Conservation (phyloP, 768 basidiomycete species). For the Pleurotus platypus region DNA sequence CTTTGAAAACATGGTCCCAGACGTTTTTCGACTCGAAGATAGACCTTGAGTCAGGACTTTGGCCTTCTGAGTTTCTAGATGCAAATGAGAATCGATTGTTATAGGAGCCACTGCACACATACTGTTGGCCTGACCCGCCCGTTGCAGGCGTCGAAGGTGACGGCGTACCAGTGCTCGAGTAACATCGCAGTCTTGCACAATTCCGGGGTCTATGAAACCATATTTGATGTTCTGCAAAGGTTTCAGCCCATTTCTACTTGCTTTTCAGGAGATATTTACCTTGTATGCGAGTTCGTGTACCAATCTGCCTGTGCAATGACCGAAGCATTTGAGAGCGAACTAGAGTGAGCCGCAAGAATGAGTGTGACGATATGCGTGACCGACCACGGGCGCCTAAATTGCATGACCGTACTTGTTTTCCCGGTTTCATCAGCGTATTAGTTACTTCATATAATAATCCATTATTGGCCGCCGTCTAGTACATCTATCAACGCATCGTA, state of each 20-base stretch:
- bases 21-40: conserved; percentile 31
- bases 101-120: not conserved
- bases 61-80: not conserved
- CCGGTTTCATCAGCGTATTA: too few species aligned
- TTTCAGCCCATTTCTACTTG: not conserved
- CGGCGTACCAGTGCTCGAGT: not conserved
- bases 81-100: not conserved
- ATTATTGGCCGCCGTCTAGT: not conserved
- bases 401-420: too few species aligned
- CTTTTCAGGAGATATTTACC: not conserved
- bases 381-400: not conserved
- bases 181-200: conserved; percentile 6
- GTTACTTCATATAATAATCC: too few species aligned
- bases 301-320: not conserved
- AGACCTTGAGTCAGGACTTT: conserved; percentile 15
- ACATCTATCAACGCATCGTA: not conserved
- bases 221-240: not conserved
- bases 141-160: not conserved
- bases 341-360: not conserved
- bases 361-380: not conserved
- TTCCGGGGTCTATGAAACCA: conserved; percentile 1
- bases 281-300: not conserved
- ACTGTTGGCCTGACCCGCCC: not conserved
- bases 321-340: not conserved
- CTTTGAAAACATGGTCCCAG: conserved; percentile 55